Evolutionary conservation across 2,329 filamentous ascomycete species (phyloP).

Genomic region (Aspergillus uvarum): DNA sequence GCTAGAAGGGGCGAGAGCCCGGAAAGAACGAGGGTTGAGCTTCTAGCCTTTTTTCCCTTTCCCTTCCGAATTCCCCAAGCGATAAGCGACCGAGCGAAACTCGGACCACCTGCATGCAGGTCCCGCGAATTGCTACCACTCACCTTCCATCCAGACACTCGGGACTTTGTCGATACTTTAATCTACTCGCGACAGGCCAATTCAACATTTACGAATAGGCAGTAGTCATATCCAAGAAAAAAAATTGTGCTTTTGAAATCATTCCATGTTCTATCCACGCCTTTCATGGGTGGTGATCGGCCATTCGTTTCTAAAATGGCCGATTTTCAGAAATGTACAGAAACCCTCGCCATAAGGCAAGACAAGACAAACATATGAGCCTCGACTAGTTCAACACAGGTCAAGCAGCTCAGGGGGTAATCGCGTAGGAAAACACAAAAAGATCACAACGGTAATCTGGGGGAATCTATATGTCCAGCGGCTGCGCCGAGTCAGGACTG

Average conservation of each 20-base stretch:
- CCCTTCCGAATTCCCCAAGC: neutral
- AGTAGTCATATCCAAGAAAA: neutral
- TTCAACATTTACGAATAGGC: too few relatives aligned
- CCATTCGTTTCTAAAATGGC: neutral
- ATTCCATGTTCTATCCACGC: neutral
- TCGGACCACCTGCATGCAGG: neutral
- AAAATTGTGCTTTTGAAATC: neutral
- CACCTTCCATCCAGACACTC: neutral
- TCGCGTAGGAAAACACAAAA: conserved; percentile 16
- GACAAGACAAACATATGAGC: conserved; percentile 7
- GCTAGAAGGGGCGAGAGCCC: conserved; percentile 1
- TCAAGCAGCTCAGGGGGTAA: conserved; percentile 7
- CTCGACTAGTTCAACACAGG: neutral
- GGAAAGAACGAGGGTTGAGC: neutral
- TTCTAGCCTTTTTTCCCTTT: neutral
- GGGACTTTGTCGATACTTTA: too few relatives aligned
- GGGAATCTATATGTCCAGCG: conserved; percentile 1
- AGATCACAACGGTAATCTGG: neutral
- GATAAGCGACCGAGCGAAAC: neutral
- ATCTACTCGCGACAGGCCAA: too few relatives aligned
- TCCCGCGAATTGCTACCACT: too few relatives aligned
- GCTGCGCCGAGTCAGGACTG: neutral
- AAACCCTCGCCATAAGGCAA: conserved; percentile 5
- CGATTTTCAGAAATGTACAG: conserved; percentile 12
- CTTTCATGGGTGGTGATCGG: neutral